Conservation (phyloP, 192 early-diverging fungal genomes). For the Backusella liffmaniae region DNA sequence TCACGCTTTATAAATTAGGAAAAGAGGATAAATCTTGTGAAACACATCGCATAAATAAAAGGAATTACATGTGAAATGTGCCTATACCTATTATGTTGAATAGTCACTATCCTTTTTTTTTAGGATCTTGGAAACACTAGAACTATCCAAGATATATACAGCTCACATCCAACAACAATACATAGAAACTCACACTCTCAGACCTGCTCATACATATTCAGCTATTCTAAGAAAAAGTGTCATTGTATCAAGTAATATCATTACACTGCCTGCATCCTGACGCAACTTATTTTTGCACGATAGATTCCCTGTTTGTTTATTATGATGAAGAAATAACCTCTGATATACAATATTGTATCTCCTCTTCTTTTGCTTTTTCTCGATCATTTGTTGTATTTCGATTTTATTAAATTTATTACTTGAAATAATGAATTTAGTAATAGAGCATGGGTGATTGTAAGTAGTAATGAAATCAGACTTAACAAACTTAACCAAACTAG, state of each 20-base stretch:
- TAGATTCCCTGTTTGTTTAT: background rate
- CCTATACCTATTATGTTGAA: background rate
- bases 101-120: constrained; percentile 5
- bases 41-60: background rate
- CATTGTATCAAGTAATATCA: background rate
- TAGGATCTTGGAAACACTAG: background rate
- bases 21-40: background rate
- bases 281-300: background rate
- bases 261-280: background rate
- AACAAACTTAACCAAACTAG: background rate
- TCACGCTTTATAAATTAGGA: background rate
- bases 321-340: background rate
- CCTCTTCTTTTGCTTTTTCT: background rate
- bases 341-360: background rate
- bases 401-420: background rate
- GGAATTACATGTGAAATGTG: background rate
- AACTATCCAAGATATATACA: background rate
- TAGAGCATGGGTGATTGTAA: background rate
- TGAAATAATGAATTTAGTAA: background rate
- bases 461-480: background rate
- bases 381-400: background rate
- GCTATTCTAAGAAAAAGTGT: background rate
- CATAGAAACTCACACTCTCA: background rate
- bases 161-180: background rate
- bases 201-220: background rate